Percentiles rank a stretch among this genome's conserved stretches.
These are phyloP conservation scores for Linnemannia schmuckeri DNA, from an alignment of 192 early-diverging fungal genomes.

Conservation along the genomic window DNA sequence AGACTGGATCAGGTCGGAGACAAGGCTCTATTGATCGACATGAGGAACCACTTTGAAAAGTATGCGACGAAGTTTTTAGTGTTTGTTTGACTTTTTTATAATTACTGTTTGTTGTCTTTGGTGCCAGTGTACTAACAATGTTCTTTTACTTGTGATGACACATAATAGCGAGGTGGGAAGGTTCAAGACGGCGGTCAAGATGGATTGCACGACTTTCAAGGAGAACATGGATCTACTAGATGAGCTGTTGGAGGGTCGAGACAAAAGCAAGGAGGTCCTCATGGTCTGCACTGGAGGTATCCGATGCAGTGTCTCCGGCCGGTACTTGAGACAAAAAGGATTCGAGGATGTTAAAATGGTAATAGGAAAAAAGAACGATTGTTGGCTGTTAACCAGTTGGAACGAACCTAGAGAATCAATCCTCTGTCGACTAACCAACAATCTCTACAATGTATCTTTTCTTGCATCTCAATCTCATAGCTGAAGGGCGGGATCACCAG, in stretches of 20 bases:
- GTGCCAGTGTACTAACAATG: neutral
- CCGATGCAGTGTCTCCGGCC: conserved; percentile 82
- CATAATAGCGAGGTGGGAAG: conserved; percentile 36
- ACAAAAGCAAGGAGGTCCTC: conserved; percentile 41
- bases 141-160: neutral
- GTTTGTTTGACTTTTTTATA: neutral
- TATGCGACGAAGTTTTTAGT: conserved; percentile 12
- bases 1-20: conserved; percentile 62
- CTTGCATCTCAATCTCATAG: neutral
- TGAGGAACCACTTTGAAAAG: conserved; percentile 87
- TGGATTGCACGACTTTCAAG: conserved; percentile 50
- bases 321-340: conserved; percentile 73
- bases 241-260: conserved; percentile 27
- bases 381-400: neutral
- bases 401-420: neutral
- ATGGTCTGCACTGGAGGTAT: conserved; percentile 75
- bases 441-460: neutral
- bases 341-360: conserved; percentile 74
- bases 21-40: conserved; percentile 73
- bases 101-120: neutral
- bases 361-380: neutral
- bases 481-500: conserved; percentile 82
- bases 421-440: neutral
- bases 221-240: conserved; percentile 53
- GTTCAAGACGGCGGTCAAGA: conserved; percentile 46